Percentiles rank a stretch among this genome's conserved stretches.
Evolutionary conservation across 176 grass and related monocot species (phyloP).

Genomic region (Themeda triandra): DNA sequence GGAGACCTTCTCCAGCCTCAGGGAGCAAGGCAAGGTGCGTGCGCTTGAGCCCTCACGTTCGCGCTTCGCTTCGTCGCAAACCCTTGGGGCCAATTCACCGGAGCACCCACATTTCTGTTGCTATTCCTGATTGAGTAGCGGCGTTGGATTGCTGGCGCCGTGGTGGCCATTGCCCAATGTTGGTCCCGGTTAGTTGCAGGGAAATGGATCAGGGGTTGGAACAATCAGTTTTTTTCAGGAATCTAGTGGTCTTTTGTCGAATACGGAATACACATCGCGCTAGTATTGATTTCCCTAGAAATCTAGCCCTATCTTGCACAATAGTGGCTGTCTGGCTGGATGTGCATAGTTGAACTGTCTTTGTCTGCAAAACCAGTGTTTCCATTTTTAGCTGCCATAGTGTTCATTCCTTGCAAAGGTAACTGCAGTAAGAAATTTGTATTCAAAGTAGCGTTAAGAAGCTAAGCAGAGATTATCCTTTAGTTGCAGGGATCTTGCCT

Average conservation of each 20-base stretch:
- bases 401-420: background rate
- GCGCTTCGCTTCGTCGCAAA: background rate
- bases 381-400: background rate
- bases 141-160: background rate
- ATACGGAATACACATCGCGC: background rate
- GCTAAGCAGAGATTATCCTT: background rate
- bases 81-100: background rate
- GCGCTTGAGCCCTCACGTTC: background rate
- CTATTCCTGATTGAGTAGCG: background rate
- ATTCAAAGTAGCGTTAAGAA: background rate
- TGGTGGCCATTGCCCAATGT: background rate
- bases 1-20: conserved; percentile 41
- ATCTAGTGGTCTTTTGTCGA: background rate
- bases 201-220: background rate
- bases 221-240: too few species aligned
- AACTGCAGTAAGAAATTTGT: background rate
- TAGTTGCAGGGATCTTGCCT: too few species aligned
- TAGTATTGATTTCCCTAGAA: background rate
- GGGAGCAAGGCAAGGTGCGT: conserved; percentile 40
- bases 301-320: background rate
- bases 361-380: background rate
- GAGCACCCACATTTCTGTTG: background rate
- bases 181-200: background rate
- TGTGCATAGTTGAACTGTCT: background rate
- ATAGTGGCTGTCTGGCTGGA: background rate